phyloP scores from a whole-genome alignment of 163 green algal species.

The Scenedesmus sp. region DNA sequence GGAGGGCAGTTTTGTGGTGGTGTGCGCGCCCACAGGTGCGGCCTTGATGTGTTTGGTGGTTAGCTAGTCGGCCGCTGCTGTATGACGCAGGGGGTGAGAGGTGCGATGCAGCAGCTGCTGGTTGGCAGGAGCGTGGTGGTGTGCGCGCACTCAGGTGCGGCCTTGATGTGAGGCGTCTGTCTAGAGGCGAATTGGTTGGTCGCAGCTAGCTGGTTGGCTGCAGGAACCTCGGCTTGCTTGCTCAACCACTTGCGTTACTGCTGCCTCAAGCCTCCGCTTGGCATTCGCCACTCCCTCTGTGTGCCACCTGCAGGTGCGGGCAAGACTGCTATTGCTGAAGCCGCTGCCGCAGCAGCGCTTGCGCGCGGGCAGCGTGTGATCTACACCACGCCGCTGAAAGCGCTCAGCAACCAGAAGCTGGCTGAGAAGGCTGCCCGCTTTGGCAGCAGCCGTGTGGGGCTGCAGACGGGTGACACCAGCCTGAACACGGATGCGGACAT shows the following conservation, averaged over 20 bases:
- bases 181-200: too few relatives aligned
- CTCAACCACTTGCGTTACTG: neutral
- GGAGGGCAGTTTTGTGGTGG: too few relatives aligned
- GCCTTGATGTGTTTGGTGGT: neutral
- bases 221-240: neutral
- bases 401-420: conserved; percentile 96
- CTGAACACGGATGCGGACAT: conserved; percentile 90
- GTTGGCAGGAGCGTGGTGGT: neutral
- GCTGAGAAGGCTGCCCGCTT: conserved; percentile 84
- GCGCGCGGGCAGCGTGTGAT: conserved; percentile 86
- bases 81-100: neutral
- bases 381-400: conserved; percentile 98
- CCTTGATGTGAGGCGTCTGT: too few relatives aligned
- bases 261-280: neutral
- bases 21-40: neutral
- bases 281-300: neutral
- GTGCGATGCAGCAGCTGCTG: neutral
- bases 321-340: conserved; percentile 97
- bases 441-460: conserved; percentile 63
- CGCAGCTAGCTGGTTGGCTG: neutral
- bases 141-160: too few relatives aligned
- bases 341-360: conserved; percentile 82
- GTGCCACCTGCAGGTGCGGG: conserved; percentile 76
- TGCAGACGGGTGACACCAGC: conserved; percentile 91
- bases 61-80: neutral